Conservation (phyloP, 2,329 filamentous ascomycete genomes). For the Sporothrix inflata region DNA sequence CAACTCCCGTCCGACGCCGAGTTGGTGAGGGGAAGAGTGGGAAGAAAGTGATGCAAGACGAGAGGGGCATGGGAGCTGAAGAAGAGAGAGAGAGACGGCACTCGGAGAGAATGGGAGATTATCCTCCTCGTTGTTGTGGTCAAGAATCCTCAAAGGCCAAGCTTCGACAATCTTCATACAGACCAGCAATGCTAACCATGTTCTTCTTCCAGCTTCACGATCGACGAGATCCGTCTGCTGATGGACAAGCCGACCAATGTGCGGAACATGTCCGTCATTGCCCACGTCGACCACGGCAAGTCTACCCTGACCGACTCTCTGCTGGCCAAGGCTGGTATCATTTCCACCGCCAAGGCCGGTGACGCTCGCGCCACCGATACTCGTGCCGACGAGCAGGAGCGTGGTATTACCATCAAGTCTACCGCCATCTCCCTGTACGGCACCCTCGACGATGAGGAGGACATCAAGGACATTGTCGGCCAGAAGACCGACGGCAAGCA, state of each 20-base stretch:
- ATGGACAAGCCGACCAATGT: slow-evolving; percentile 76
- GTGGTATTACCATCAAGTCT: slow-evolving; percentile 99
- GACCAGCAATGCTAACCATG: slow-evolving; percentile 49
- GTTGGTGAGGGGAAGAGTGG: slow-evolving; percentile 6
- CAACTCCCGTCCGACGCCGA: slow-evolving; percentile 29
- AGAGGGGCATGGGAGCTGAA: not conserved
- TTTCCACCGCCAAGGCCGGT: slow-evolving; percentile 96
- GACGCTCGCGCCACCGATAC: slow-evolving; percentile 96
- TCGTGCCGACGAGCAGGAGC: slow-evolving; percentile 96
- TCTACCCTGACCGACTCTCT: slow-evolving; percentile 99
- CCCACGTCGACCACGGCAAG: slow-evolving; percentile 99
- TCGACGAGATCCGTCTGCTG: slow-evolving; percentile 83
- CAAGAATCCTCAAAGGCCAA: not conserved
- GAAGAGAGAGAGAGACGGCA: not conserved
- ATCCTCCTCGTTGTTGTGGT: not conserved
- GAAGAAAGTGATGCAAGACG: not conserved
- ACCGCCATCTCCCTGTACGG: slow-evolving; percentile 99
- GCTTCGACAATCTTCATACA: not conserved
- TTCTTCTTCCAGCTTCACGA: slow-evolving; percentile 79
- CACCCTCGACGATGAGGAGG: slow-evolving; percentile 76
- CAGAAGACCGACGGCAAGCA: slow-evolving; percentile 88
- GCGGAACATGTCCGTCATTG: slow-evolving; percentile 78
- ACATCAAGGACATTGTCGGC: slow-evolving; percentile 91
- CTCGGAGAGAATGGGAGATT: not conserved
- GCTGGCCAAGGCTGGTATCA: slow-evolving; percentile 98